Evolutionary conservation across 192 early-diverging fungal genomes (phyloP).

Genomic region (Chytriomyces sp.): DNA sequence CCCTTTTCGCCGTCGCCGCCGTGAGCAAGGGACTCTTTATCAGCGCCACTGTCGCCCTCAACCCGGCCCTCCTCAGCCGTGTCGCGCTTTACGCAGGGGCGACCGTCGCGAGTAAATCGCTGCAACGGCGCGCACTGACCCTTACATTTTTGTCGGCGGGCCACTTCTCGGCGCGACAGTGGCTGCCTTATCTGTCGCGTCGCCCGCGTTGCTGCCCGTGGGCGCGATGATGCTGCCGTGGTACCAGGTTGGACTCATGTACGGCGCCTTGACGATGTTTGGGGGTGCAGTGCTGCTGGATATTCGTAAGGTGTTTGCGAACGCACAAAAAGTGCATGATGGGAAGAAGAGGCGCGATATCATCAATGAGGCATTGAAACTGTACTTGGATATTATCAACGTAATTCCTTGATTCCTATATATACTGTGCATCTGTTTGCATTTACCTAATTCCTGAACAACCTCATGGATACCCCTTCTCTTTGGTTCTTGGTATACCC

Average conservation of each 20-base stretch:
- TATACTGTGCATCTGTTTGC: no score
- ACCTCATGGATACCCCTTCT: background rate
- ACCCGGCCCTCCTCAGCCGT: background rate
- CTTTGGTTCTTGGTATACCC: background rate
- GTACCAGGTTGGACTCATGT: constrained; percentile 1
- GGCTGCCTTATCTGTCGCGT: background rate
- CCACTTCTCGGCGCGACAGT: constrained; percentile 3
- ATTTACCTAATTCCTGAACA: background rate
- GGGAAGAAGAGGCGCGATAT: constrained; percentile 3
- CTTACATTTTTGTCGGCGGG: background rate
- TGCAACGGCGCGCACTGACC: background rate
- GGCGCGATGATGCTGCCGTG: background rate
- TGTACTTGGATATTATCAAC: constrained; percentile 20
- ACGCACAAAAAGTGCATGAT: background rate
- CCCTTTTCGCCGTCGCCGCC: constrained; percentile 5
- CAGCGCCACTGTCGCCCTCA: constrained; percentile 1
- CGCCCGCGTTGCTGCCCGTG: background rate
- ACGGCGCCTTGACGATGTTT: background rate
- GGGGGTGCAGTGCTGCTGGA: background rate
- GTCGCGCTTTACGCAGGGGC: background rate
- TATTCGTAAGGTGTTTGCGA: background rate
- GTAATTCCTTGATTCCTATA: background rate
- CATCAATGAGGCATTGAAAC: constrained; percentile 12
- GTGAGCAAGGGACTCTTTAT: constrained; percentile 3
- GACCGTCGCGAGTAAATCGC: background rate